Evolutionary conservation across 495 filamentous ascomycete genomes (phyloP), one percentile per base, ranked within the genome.

Genomic region (Cetradonia linearis): DNA sequence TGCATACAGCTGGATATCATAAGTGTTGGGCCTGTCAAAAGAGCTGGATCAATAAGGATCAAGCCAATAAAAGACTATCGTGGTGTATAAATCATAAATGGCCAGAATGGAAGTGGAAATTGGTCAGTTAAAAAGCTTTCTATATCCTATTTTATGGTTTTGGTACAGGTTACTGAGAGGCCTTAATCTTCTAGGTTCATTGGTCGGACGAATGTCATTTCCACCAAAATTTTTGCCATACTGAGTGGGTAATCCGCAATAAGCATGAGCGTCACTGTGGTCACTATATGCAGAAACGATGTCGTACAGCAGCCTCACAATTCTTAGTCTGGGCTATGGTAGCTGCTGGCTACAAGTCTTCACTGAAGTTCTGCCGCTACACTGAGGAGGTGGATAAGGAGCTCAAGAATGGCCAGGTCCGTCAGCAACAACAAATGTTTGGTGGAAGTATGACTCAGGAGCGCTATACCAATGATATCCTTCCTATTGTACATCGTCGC

Each of bases 311-410:
- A n/a, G n/a, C n/a, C n/a, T n/a, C n/a, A n/a, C n/a, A n/a, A n/a
- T n/a, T n/a, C n/a, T n/a, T n/a, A n/a, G n/a, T n/a, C 57, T 59
- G 57, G 46, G 33, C 57, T 16, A 59, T 59, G 20, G 28, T 59
- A n/a, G n/a, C n/a, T n/a, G n/a, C n/a, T 11, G 31, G 36, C 13
- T 37, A 47, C 18, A 40, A 36, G 5, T 59, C 4, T 1, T 50
- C 36, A 50, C 13, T 8, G 10, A 27, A 52, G 46, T 28, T 59
- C 0, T 16, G 49, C 3, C 52, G 49, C 23, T 59, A 48, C 28
- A 50, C 11, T 18, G 42, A 49, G 20, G 57, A 52, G 46, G 42
- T 49, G n/a, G 42, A 59, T 23, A 59, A 49, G 5, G 28, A 36
- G 46, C 18, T 7, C 13, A 48, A 48, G 46, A n/a, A n/a, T n/a